phyloP scores from a whole-genome alignment of 2,329 filamentous ascomycete species.

The Trichoderma sp. region DNA sequence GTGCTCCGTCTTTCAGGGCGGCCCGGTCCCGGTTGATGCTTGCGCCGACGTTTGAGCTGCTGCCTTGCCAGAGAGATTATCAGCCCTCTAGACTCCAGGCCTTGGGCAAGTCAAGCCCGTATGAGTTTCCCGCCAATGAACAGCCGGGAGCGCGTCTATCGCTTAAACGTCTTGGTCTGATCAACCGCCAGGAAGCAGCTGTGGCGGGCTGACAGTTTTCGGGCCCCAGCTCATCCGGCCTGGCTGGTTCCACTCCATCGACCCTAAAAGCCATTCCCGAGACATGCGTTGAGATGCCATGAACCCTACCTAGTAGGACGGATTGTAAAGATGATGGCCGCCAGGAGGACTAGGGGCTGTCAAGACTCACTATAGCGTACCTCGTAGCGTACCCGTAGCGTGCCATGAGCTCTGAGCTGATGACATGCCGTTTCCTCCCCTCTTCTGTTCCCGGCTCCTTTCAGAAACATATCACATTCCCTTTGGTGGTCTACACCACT shows the following conservation, averaged over 20 bases:
- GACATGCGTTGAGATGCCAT: slow-evolving; percentile 10
- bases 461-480: not conserved
- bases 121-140: slow-evolving; percentile 3
- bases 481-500: not conserved
- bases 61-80: slow-evolving; percentile 3
- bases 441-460: not conserved
- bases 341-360: not conserved
- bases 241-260: slow-evolving; percentile 18
- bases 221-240: slow-evolving; percentile 14
- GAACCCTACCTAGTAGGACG: not conserved
- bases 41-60: not conserved
- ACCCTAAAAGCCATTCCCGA: slow-evolving; percentile 21
- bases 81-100: not conserved
- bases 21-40: slow-evolving; percentile 8
- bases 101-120: not conserved
- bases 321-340: not conserved
- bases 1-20: not conserved
- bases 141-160: slow-evolving; percentile 24
- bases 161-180: slow-evolving; percentile 13
- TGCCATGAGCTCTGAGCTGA: no score
- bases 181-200: slow-evolving; percentile 1
- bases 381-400: no score
- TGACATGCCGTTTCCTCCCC: no score
- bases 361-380: no score
- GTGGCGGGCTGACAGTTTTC: slow-evolving; percentile 23